Evolutionary conservation across 2,329 filamentous ascomycete genomes (phyloP), one percentile per base, ranked within the genome.

Genomic region (Fusarium buxicola): DNA sequence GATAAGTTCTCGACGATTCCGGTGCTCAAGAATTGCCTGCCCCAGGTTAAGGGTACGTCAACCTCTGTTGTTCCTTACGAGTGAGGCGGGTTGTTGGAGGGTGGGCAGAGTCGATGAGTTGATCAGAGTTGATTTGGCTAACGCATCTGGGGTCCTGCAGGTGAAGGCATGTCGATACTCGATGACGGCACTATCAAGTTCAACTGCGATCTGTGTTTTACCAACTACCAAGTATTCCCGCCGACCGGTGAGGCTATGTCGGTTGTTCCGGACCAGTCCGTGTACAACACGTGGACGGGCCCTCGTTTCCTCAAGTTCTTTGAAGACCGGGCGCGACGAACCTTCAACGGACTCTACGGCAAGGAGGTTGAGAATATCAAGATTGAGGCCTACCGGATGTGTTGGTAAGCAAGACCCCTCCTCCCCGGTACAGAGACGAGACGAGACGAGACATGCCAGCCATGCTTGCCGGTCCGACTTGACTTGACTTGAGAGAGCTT

Each of bases 181-280:
- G 63, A 72, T 4, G 75, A 82, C 28, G 81, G 82, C 2, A 75
- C 83, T 3, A 78, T 89, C 56, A 89, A 89, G 71, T 86, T 87
- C 75, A 88, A 86, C 56, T 86, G 85, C 67, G 80, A 86, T 45
- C 79, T 81, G 16, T 86, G 84, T 51, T 84, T 88, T 68, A 84
- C 80, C 35, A 87, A 88, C 68, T 83, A 79, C 7, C 70, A 79
- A 21, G 74, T 73, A 0, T 78, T 80, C 59, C 79, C 81, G 1
- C 50, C 74, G 3, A 82, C 81, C 2, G 83, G 83, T 2, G 78
- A 82, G 58, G 73, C 72, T 44, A 84, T 89, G 65, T 86, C 85
- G 1, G 74, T 82, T 2, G 84, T 84, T 1, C 81, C 82, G 3
- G 66, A 75, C 15, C 69, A 72, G 8, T 70, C 68, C 15, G 72